phyloP scores from a whole-genome alignment of 352 stramenopile genomes.

The Pythium myriotylum region DNA sequence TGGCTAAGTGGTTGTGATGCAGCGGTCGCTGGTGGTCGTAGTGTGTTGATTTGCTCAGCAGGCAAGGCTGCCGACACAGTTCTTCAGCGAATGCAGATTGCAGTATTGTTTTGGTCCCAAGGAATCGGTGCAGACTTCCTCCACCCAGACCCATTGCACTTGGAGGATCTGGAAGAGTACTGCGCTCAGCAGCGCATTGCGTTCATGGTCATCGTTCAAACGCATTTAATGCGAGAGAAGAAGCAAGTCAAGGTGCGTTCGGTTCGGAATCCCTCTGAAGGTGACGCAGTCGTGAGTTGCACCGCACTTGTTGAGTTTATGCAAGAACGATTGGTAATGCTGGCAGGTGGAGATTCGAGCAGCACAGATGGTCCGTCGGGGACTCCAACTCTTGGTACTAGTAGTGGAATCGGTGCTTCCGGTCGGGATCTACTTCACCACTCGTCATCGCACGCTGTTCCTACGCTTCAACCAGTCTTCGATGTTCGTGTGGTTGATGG shows the following conservation, averaged over 20 bases:
- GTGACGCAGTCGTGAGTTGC: constrained; percentile 67
- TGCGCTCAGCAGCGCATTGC: constrained; percentile 73
- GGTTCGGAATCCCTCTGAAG: constrained; percentile 69
- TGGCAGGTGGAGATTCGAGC: constrained; percentile 8
- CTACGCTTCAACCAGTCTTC: constrained; percentile 62
- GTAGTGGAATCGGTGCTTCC: constrained; percentile 10
- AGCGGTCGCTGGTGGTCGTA: constrained; percentile 44
- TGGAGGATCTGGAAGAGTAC: constrained; percentile 86
- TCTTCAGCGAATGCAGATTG: constrained; percentile 80
- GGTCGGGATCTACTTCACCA: constrained; percentile 16
- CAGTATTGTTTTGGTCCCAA: constrained; percentile 70
- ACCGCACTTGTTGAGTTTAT: constrained; percentile 70
- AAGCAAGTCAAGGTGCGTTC: constrained; percentile 82
- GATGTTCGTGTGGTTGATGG: constrained; percentile 78
- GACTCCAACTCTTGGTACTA: not conserved
- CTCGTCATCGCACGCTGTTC: constrained; percentile 4
- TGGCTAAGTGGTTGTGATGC: constrained; percentile 17
- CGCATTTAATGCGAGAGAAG: constrained; percentile 83
- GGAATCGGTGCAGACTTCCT: constrained; percentile 80
- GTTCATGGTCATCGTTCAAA: constrained; percentile 88
- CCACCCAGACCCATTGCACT: constrained; percentile 76
- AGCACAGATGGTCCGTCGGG: constrained; percentile 5
- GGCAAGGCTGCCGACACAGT: constrained; percentile 75
- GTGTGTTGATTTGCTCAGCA: constrained; percentile 77
- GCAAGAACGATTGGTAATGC: constrained; percentile 42